Conservation (phyloP, 106 monocot genomes). For the Vanilla planifolia region DNA sequence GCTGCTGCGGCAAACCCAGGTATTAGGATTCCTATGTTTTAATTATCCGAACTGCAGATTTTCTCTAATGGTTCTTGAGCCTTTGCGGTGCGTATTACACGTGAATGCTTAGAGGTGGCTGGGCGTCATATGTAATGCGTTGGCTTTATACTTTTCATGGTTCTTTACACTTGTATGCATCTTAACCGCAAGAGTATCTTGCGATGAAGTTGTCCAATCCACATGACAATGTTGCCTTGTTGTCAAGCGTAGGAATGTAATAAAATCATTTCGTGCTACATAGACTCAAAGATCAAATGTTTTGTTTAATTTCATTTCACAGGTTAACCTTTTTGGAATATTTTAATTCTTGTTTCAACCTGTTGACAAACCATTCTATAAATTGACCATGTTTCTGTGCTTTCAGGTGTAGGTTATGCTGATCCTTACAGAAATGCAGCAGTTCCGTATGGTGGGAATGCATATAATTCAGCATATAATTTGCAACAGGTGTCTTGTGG, state of each 20-base stretch:
- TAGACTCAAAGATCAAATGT: too few relatives aligned
- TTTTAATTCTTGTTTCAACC: too few relatives aligned
- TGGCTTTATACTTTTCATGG: not conserved
- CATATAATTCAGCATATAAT: not conserved
- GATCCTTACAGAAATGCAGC: not conserved
- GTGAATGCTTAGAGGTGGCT: too few relatives aligned
- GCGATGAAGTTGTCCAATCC: too few relatives aligned
- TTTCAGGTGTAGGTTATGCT: not conserved
- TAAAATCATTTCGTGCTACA: too few relatives aligned
- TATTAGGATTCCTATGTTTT: constrained; percentile 12
- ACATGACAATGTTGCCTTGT: too few relatives aligned
- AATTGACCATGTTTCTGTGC: too few relatives aligned
- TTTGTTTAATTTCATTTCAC: too few relatives aligned
- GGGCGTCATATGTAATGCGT: not conserved
- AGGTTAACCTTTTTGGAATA: too few relatives aligned
- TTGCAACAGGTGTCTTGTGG: not conserved
- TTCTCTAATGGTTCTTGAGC: not conserved
- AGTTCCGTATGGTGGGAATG: not conserved
- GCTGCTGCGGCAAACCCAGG: constrained; percentile 42
- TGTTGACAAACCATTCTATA: too few relatives aligned
- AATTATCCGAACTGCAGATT: not conserved
- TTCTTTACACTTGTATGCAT: not conserved
- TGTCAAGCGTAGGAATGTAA: too few relatives aligned
- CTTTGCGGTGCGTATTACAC: too few relatives aligned
- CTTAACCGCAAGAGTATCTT: not conserved